These are phyloP conservation scores for Xylaria intraflava DNA, from an alignment of 495 filamentous ascomycete species.

Conservation along the genomic window DNA sequence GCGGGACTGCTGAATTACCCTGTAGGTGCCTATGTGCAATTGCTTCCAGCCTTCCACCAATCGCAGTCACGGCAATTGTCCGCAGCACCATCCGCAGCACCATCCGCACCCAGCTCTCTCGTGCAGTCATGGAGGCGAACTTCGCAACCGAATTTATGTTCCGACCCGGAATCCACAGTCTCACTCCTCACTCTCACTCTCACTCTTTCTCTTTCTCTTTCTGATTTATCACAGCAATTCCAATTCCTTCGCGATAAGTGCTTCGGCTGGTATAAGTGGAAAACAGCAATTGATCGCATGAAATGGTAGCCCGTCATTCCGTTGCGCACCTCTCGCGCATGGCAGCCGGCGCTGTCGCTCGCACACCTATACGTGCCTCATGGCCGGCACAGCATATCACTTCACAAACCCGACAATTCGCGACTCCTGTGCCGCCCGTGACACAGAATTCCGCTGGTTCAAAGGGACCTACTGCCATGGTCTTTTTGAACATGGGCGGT, in stretches of 20 bases:
- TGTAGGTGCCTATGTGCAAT: no score
- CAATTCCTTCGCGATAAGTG: background rate
- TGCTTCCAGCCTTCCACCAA: no score
- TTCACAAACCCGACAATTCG: slow-evolving; percentile 46
- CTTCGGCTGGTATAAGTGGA: background rate
- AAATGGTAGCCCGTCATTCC: slow-evolving; percentile 44
- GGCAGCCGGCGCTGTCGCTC: slow-evolving; percentile 27
- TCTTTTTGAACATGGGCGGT: slow-evolving; percentile 99
- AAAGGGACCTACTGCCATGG: slow-evolving; percentile 77
- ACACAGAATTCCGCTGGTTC: slow-evolving; percentile 54
- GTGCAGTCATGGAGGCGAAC: slow-evolving; percentile 5
- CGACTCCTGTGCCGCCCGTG: slow-evolving; percentile 66
- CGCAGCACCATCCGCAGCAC: no score
- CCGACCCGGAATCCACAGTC: background rate
- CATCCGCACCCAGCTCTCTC: no score
- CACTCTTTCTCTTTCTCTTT: background rate
- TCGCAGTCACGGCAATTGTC: no score
- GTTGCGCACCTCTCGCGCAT: slow-evolving; percentile 38
- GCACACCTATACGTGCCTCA: slow-evolving; percentile 21
- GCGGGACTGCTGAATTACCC: no score
- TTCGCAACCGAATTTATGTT: slow-evolving; percentile 1
- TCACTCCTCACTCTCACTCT: background rate
- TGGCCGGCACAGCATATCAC: slow-evolving; percentile 16
- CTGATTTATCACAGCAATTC: background rate
- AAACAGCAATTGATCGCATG: slow-evolving; percentile 6